A percentile compares a stretch with the other conserved stretches of the same genome.
Conservation (phyloP, 768 basidiomycete species). For the Tricholoma hemisulphureum region DNA sequence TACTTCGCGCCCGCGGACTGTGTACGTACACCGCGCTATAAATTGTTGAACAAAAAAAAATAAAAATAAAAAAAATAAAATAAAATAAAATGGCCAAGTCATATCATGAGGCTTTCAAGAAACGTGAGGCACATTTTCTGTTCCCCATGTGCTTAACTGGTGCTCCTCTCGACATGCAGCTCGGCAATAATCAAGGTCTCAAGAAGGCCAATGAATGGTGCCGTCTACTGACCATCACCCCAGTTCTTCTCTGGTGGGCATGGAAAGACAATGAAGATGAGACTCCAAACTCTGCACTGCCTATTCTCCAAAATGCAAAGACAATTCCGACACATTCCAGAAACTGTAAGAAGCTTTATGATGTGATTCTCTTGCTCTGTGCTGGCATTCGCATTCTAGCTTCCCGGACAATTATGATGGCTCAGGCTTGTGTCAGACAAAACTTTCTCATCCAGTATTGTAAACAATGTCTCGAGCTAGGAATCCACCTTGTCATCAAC, state of each 20-base stretch:
- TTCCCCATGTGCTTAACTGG: neutral
- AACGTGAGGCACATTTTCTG: slow-evolving; percentile 27
- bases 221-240: slow-evolving; percentile 18
- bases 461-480: slow-evolving; percentile 8
- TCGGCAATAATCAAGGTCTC: slow-evolving; percentile 27
- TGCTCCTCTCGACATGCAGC: slow-evolving; percentile 13
- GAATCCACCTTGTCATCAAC: slow-evolving; percentile 19
- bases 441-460: slow-evolving; percentile 19
- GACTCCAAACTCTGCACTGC: slow-evolving; percentile 12
- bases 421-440: slow-evolving; percentile 18
- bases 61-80: no score
- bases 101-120: slow-evolving; percentile 26
- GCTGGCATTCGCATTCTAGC: slow-evolving; percentile 18
- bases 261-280: slow-evolving; percentile 20
- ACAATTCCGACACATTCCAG: neutral
- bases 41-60: no score
- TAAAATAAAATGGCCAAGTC: slow-evolving; percentile 31
- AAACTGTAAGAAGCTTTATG: slow-evolving; percentile 16
- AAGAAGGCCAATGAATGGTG: slow-evolving; percentile 32
- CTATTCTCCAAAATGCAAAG: slow-evolving; percentile 11
- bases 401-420: slow-evolving; percentile 16
- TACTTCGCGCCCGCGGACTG: no score
- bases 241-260: slow-evolving; percentile 24
- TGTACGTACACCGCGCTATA: no score
- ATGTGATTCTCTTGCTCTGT: slow-evolving; percentile 15